phyloP scores from a whole-genome alignment of 495 filamentous ascomycete genomes.

The Paragyromitra xinjiangensis region DNA sequence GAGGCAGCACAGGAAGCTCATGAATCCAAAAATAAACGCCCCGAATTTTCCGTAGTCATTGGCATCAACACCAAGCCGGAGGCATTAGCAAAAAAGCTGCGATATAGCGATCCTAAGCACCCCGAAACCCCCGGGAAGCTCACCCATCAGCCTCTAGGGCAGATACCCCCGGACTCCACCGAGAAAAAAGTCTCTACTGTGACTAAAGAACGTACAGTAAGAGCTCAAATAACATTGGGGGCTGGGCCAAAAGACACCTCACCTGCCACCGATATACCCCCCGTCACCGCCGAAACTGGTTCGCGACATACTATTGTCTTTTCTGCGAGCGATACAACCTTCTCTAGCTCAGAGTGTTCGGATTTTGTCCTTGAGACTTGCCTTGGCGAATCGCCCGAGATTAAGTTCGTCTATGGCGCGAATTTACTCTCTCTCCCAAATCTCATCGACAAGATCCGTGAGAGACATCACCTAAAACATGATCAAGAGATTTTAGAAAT shows the following conservation, averaged over 20 bases:
- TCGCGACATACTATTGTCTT: background rate
- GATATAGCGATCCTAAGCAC: background rate
- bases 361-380: conserved; percentile 19
- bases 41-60: background rate
- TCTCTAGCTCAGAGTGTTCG: background rate
- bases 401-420: conserved; percentile 7
- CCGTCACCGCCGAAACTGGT: background rate
- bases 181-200: background rate
- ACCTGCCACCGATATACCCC: background rate
- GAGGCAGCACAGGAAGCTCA: background rate
- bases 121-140: background rate
- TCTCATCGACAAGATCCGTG: conserved; percentile 16
- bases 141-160: background rate
- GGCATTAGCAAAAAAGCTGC: background rate
- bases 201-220: background rate
- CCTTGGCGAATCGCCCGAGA: conserved; percentile 1
- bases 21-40: conserved; percentile 11
- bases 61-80: background rate
- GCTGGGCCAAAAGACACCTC: too few relatives aligned
- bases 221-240: background rate
- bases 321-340: background rate
- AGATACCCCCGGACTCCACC: background rate
- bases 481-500: conserved; percentile 9
- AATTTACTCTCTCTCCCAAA: background rate
- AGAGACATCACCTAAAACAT: conserved; percentile 7